phyloP scores from a whole-genome alignment of 441 rosid genomes.

The Hura crepitans region DNA sequence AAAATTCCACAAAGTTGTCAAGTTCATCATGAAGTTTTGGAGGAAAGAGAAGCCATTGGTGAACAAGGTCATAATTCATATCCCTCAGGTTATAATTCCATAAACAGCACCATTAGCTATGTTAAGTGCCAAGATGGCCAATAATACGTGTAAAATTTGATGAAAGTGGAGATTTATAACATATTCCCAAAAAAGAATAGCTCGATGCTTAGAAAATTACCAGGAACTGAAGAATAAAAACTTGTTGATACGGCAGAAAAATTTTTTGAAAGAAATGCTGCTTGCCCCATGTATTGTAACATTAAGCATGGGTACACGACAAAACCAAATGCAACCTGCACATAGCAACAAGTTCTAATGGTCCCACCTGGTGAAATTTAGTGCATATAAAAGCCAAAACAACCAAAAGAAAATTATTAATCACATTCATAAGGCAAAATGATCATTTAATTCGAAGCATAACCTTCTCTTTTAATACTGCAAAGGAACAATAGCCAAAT shows the following conservation, averaged over 20 bases:
- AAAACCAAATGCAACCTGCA: slow-evolving; percentile 76
- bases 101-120: slow-evolving; percentile 1
- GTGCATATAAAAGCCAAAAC: not conserved
- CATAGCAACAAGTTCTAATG: slow-evolving; percentile 23
- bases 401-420: not conserved
- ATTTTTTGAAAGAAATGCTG: slow-evolving; percentile 85
- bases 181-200: not conserved
- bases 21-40: not conserved
- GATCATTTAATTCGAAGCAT: slow-evolving; percentile 1
- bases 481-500: slow-evolving; percentile 1
- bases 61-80: not conserved
- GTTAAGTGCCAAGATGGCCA: not conserved
- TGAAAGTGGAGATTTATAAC: slow-evolving; percentile 21
- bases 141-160: no score
- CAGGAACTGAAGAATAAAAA: slow-evolving; percentile 86
- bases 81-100: not conserved
- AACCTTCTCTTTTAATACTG: not conserved
- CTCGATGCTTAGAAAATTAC: slow-evolving; percentile 32
- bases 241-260: slow-evolving; percentile 48
- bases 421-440: not conserved
- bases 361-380: slow-evolving; percentile 5
- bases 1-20: not conserved
- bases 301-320: slow-evolving; percentile 83
- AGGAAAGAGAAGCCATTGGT: not conserved
- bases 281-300: slow-evolving; percentile 97